phyloP scores from a whole-genome alignment of 2,329 filamentous ascomycete species.

The Ampelomyces quisqualis region DNA sequence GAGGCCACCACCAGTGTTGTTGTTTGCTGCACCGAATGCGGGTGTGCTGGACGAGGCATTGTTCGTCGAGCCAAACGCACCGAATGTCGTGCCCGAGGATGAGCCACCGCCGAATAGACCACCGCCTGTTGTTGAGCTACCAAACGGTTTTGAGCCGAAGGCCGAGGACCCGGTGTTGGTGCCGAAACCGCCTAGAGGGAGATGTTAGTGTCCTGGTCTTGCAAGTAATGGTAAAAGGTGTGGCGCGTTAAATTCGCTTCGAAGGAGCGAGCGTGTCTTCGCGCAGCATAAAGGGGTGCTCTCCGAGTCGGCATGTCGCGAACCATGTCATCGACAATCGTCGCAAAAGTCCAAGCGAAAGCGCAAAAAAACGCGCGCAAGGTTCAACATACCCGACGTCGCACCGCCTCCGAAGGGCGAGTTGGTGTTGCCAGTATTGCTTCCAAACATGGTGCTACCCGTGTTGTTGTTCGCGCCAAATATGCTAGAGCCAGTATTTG shows the following conservation, averaged over 20 bases:
- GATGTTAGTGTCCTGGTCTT: conserved; percentile 22
- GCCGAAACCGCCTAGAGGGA: conserved; percentile 36
- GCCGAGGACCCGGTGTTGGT: conserved; percentile 24
- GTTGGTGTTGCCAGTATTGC: conserved; percentile 32
- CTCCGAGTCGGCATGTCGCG: too few species aligned
- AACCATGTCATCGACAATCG: neutral
- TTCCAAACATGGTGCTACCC: conserved; percentile 36
- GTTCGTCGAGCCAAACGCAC: conserved; percentile 25
- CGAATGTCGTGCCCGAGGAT: conserved; percentile 20
- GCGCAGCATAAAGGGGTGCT: too few species aligned
- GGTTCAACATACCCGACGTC: conserved; percentile 31
- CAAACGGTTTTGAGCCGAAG: conserved; percentile 38
- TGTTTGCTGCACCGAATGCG: conserved; percentile 30
- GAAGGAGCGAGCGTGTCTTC: too few species aligned
- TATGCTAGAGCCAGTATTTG: conserved; percentile 36
- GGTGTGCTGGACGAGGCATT: conserved; percentile 24
- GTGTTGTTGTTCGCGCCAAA: conserved; percentile 39
- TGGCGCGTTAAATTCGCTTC: too few species aligned
- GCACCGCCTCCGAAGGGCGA: conserved; percentile 42
- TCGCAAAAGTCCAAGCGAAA: conserved; percentile 10
- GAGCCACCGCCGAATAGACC: conserved; percentile 38
- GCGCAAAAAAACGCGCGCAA: conserved; percentile 39
- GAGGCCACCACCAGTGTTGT: conserved; percentile 29
- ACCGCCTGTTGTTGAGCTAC: conserved; percentile 36
- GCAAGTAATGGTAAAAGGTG: conserved; percentile 3